phyloP scores from a whole-genome alignment of 1,284 basidiomycete species.

The Heterobasidion irregulare region DNA sequence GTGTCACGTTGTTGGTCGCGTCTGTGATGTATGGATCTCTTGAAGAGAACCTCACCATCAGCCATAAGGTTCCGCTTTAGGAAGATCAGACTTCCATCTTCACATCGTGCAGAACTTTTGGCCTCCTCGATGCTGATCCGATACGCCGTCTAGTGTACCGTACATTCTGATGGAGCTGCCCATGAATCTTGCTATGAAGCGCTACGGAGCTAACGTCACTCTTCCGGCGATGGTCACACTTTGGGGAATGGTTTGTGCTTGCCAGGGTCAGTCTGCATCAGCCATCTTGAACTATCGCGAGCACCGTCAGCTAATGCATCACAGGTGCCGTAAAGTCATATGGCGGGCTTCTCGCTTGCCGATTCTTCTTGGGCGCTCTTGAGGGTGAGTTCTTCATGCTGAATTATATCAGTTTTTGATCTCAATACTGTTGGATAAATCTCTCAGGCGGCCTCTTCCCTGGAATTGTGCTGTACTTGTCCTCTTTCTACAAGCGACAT shows the following conservation, averaged over 20 bases:
- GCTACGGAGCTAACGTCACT: slow-evolving; percentile 46
- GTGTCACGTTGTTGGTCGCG: too few species aligned
- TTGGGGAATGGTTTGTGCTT: slow-evolving; percentile 48
- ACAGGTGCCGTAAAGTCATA: slow-evolving; percentile 47
- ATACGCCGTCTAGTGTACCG: slow-evolving; percentile 26
- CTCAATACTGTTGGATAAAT: neutral
- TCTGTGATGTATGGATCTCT: too few species aligned
- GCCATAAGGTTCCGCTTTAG: too few species aligned
- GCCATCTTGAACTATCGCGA: neutral
- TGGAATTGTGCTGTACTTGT: slow-evolving; percentile 49
- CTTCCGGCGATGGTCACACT: slow-evolving; percentile 46
- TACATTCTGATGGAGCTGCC: slow-evolving; percentile 55
- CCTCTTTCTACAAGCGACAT: slow-evolving; percentile 48
- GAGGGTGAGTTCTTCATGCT: slow-evolving; percentile 28
- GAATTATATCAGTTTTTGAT: neutral
- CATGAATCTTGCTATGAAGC: slow-evolving; percentile 48
- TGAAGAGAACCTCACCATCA: too few species aligned
- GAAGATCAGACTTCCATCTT: too few species aligned
- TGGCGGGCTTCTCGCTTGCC: slow-evolving; percentile 43
- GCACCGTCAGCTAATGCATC: neutral
- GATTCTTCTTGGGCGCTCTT: slow-evolving; percentile 58
- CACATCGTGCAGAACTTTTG: too few species aligned
- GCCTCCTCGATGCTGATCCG: neutral
- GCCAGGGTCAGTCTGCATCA: slow-evolving; percentile 33
- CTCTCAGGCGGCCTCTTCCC: slow-evolving; percentile 41